Evolutionary conservation across 306 rosid genomes (phyloP).

Genomic region (Medicago truncatula): MtrunA17r5.0-ANR NC_053044.1:56736501-56737000

Average conservation of each 20-base stretch:
- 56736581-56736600: too few species aligned
- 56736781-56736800: constrained; percentile 30
- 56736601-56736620: constrained; percentile 93
- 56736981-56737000: not conserved
- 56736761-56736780: not conserved
- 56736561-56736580: constrained; percentile 20
- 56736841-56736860: constrained; percentile 95
- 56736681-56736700: constrained; percentile 95
- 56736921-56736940: constrained; percentile 96
- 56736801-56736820: constrained; percentile 85
- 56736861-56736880: constrained; percentile 94
- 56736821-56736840: constrained; percentile 88
- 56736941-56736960: constrained; percentile 94
- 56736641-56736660: constrained; percentile 84
- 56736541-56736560: constrained; percentile 21
- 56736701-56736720: constrained; percentile 31
- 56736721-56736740: not conserved
- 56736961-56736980: constrained; percentile 52
- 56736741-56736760: not conserved
- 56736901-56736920: constrained; percentile 95
- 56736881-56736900: constrained; percentile 86
- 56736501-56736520: constrained; percentile 38
- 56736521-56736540: not conserved
- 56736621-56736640: constrained; percentile 81
- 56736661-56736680: constrained; percentile 91